Conservation (phyloP, 768 basidiomycete genomes). For the Lepiota brunneoincarnata region DNA sequence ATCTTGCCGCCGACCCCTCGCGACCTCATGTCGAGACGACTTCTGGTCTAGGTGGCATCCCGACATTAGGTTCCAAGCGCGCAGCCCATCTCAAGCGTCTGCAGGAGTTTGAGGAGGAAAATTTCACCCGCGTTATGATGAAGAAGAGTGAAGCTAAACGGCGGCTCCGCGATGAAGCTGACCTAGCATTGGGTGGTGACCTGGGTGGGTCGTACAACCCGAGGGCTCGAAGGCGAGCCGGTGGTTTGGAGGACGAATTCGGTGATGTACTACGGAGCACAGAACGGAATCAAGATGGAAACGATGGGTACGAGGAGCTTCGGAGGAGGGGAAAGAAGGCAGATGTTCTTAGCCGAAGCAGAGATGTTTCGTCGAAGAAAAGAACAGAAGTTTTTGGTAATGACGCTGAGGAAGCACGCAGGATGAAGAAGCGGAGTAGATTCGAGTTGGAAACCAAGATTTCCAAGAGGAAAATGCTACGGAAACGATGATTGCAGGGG, state of each 20-base stretch:
- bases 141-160: slow-evolving; percentile 81
- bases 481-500: slow-evolving; percentile 12
- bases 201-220: slow-evolving; percentile 41
- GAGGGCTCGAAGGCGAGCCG: slow-evolving; percentile 55
- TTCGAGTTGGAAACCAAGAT: slow-evolving; percentile 48
- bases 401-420: slow-evolving; percentile 24
- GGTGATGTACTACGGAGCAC: slow-evolving; percentile 71
- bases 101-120: slow-evolving; percentile 91
- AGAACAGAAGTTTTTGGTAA: slow-evolving; percentile 25
- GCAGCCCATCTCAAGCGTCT: slow-evolving; percentile 79
- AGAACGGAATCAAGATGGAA: slow-evolving; percentile 40
- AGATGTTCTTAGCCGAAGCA: slow-evolving; percentile 57
- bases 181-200: slow-evolving; percentile 81
- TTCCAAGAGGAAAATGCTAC: slow-evolving; percentile 33
- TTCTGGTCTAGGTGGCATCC: slow-evolving; percentile 65
- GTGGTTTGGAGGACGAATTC: slow-evolving; percentile 83
- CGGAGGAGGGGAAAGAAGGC: slow-evolving; percentile 64
- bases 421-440: slow-evolving; percentile 41
- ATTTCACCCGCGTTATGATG: slow-evolving; percentile 88
- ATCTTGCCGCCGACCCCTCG: slow-evolving; percentile 63
- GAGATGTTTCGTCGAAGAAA: slow-evolving; percentile 27
- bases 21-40: slow-evolving; percentile 71
- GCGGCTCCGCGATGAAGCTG: slow-evolving; percentile 78
- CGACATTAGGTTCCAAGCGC: slow-evolving; percentile 58
- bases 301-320: slow-evolving; percentile 84